Evolutionary conservation across 371 early-diverging fungal species (phyloP).

Genomic region (Chytridiales sp.): DNA sequence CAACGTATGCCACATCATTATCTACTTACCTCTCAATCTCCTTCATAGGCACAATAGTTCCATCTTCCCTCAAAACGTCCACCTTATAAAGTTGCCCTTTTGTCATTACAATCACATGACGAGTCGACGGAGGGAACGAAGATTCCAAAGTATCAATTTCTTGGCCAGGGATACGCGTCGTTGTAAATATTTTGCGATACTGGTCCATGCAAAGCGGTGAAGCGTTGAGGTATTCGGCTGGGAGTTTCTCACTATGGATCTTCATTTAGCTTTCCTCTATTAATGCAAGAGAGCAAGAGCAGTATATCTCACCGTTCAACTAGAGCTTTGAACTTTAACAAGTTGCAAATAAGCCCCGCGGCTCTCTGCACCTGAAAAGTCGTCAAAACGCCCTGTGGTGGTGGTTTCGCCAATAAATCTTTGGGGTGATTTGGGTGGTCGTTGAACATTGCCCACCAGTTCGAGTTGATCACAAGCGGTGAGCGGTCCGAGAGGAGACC

Average conservation of each 20-base stretch:
- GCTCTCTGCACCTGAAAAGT: slow-evolving; percentile 82
- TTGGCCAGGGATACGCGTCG: slow-evolving; percentile 75
- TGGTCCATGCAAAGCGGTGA: slow-evolving; percentile 56
- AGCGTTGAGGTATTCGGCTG: slow-evolving; percentile 40
- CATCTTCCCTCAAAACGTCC: slow-evolving; percentile 35
- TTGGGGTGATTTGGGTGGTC: slow-evolving; percentile 69
- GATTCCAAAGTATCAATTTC: slow-evolving; percentile 40
- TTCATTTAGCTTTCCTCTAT: slow-evolving; percentile 29
- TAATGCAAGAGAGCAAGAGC: slow-evolving; percentile 2
- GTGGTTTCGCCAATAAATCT: slow-evolving; percentile 41
- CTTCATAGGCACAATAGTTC: slow-evolving; percentile 54
- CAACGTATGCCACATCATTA: no score
- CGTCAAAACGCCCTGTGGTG: slow-evolving; percentile 59
- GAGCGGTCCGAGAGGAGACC: no score
- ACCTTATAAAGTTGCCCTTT: slow-evolving; percentile 80
- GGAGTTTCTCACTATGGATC: slow-evolving; percentile 24
- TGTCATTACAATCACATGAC: slow-evolving; percentile 71
- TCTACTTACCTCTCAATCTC: slow-evolving; percentile 70
- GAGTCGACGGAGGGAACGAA: slow-evolving; percentile 50
- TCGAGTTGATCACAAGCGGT: slow-evolving; percentile 84
- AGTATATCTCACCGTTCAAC: slow-evolving; percentile 55
- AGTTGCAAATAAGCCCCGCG: slow-evolving; percentile 70
- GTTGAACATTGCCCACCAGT: slow-evolving; percentile 70
- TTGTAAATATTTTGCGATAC: slow-evolving; percentile 72
- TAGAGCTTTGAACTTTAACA: slow-evolving; percentile 71